Evolutionary conservation across 1,284 basidiomycete genomes (phyloP).

Genomic region (Quambalaria eucalypti): DNA sequence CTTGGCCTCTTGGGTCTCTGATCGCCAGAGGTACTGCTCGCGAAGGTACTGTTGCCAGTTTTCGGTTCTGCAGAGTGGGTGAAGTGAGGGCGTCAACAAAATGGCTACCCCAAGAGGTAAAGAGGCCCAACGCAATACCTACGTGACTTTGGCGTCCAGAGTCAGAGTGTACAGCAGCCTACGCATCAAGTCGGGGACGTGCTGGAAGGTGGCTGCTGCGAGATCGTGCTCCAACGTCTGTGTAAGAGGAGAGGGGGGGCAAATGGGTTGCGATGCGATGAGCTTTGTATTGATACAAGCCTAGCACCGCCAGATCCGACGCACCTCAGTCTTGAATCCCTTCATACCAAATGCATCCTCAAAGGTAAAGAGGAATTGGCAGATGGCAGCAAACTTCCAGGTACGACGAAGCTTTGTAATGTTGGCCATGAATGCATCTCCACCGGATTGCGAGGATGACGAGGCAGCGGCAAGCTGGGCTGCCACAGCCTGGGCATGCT

Average conservation of each 20-base stretch:
- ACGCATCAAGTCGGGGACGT: conserved; percentile 49
- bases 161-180: conserved; percentile 52
- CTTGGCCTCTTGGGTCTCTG: background rate
- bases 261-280: background rate
- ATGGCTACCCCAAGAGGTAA: too few species aligned
- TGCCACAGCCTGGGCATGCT: too few species aligned
- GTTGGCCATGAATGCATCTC: conserved; percentile 14
- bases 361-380: conserved; percentile 44
- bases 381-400: conserved; percentile 45
- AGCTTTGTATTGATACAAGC: conserved; percentile 10
- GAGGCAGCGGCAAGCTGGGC: too few species aligned
- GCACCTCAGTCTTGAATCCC: conserved; percentile 37
- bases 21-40: background rate
- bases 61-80: too few species aligned
- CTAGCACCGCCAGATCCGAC: background rate
- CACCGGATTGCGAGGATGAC: too few species aligned
- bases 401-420: conserved; percentile 26
- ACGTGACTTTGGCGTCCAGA: conserved; percentile 51
- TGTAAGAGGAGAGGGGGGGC: too few species aligned
- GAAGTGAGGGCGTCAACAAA: too few species aligned
- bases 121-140: too few species aligned
- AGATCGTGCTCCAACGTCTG: conserved; percentile 51
- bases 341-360: conserved; percentile 43
- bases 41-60: conserved; percentile 27
- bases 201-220: conserved; percentile 48